phyloP scores from a whole-genome alignment of 83 land plant genomes.

The Larix sibirica region DNA sequence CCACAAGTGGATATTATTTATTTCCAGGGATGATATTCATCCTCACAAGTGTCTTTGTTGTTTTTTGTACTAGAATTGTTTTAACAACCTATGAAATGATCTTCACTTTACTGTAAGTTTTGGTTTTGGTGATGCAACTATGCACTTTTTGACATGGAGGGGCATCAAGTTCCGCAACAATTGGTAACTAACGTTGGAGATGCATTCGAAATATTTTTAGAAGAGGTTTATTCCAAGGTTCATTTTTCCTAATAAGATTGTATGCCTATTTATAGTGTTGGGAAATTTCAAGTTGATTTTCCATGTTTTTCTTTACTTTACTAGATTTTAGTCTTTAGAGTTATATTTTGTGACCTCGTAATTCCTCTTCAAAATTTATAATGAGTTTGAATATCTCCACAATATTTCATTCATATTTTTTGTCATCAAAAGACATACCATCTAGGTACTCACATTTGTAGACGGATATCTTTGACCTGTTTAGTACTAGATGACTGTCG shows the following conservation, averaged over 20 bases:
- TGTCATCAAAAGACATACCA: too few relatives aligned
- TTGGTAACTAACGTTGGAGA: conserved; percentile 74
- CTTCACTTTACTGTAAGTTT: not conserved
- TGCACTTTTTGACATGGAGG: conserved; percentile 73
- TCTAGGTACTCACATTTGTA: too few relatives aligned
- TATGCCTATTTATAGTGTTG: not conserved
- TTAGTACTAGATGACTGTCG: too few relatives aligned
- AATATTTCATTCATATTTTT: too few relatives aligned
- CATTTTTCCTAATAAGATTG: conserved; percentile 4
- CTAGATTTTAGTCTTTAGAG: too few relatives aligned
- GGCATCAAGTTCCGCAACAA: conserved; percentile 62
- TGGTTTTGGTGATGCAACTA: conserved; percentile 41
- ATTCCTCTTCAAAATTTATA: too few relatives aligned
- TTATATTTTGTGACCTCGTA: too few relatives aligned
- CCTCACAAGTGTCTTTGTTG: not conserved
- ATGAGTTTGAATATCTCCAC: too few relatives aligned
- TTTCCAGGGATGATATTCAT: conserved; percentile 2
- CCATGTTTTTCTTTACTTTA: too few relatives aligned
- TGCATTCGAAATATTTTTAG: conserved; percentile 64
- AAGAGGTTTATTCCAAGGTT: conserved; percentile 46
- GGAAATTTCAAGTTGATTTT: not conserved
- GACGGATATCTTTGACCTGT: too few relatives aligned
- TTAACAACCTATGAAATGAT: not conserved
- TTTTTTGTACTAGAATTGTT: not conserved
- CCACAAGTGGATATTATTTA: not conserved